Evolutionary conservation across 345 rosid species (phyloP).

Genomic region (Camelina hispida): DNA sequence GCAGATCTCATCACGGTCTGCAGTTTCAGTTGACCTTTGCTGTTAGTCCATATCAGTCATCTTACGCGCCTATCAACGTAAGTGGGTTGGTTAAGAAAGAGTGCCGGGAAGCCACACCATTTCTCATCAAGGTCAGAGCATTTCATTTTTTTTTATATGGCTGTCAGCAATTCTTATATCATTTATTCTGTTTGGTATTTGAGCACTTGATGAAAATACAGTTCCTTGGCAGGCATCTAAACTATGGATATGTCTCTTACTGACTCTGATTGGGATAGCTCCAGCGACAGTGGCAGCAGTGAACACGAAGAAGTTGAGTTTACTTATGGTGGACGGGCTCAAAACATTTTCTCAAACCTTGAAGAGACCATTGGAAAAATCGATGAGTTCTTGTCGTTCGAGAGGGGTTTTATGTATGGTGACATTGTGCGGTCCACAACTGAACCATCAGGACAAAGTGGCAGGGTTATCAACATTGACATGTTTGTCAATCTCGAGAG

Average conservation of each 20-base stretch:
- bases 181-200: slow-evolving; percentile 19
- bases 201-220: slow-evolving; percentile 31
- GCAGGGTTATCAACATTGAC: slow-evolving; percentile 63
- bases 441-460: slow-evolving; percentile 82
- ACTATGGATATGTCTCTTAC: slow-evolving; percentile 63
- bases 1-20: slow-evolving; percentile 39
- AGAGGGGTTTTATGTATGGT: slow-evolving; percentile 71
- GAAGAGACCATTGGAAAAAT: slow-evolving; percentile 86
- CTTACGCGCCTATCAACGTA: not conserved
- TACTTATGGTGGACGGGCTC: slow-evolving; percentile 65
- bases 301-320: slow-evolving; percentile 69
- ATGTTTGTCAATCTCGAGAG: slow-evolving; percentile 73
- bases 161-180: slow-evolving; percentile 7
- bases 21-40: slow-evolving; percentile 23
- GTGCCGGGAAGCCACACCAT: slow-evolving; percentile 16
- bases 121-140: slow-evolving; percentile 35
- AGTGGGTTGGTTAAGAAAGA: slow-evolving; percentile 13
- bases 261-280: slow-evolving; percentile 91
- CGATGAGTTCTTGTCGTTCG: slow-evolving; percentile 87
- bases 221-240: slow-evolving; percentile 45
- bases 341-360: slow-evolving; percentile 73
- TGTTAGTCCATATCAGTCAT: slow-evolving; percentile 21
- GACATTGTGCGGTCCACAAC: slow-evolving; percentile 69
- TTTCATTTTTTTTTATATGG: slow-evolving; percentile 11
- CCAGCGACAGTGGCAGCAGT: slow-evolving; percentile 80